Evolutionary conservation across 331 rosid genomes (phyloP).

Genomic region (Acacia pycnantha): DNA sequence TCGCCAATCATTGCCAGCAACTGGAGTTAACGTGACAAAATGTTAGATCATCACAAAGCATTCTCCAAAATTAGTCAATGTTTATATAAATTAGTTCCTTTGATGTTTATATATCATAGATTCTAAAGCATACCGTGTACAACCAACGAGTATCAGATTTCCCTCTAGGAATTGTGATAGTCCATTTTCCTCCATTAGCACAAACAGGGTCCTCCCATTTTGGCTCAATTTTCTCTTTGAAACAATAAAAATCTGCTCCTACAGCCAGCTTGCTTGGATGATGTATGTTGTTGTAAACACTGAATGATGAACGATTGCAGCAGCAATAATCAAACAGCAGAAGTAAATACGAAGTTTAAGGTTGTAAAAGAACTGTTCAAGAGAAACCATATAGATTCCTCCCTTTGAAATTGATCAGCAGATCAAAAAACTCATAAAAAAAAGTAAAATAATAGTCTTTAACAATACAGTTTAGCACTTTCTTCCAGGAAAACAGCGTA

Average conservation of each 20-base stretch:
- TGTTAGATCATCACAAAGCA: not conserved
- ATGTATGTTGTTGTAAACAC: constrained; percentile 80
- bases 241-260: constrained; percentile 75
- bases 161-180: constrained; percentile 29
- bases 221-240: constrained; percentile 81
- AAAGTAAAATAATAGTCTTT: not conserved
- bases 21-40: constrained; percentile 35
- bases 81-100: not conserved
- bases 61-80: not conserved
- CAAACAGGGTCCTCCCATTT: constrained; percentile 98
- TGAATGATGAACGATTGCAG: constrained; percentile 23
- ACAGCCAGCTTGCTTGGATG: constrained; percentile 68
- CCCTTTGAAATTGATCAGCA: not conserved
- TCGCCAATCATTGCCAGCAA: constrained; percentile 97
- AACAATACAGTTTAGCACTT: not conserved
- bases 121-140: constrained; percentile 61
- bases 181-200: constrained; percentile 93
- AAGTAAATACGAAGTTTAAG: not conserved
- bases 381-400: not conserved
- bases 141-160: constrained; percentile 85
- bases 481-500: not conserved
- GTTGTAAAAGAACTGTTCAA: not conserved
- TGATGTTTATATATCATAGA: not conserved
- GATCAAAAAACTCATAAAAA: not conserved
- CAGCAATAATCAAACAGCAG: constrained; percentile 8